These are phyloP conservation scores for Ophiostoma sp. DNA, from an alignment of 2,329 filamentous ascomycete genomes.

Conservation along the genomic window DNA sequence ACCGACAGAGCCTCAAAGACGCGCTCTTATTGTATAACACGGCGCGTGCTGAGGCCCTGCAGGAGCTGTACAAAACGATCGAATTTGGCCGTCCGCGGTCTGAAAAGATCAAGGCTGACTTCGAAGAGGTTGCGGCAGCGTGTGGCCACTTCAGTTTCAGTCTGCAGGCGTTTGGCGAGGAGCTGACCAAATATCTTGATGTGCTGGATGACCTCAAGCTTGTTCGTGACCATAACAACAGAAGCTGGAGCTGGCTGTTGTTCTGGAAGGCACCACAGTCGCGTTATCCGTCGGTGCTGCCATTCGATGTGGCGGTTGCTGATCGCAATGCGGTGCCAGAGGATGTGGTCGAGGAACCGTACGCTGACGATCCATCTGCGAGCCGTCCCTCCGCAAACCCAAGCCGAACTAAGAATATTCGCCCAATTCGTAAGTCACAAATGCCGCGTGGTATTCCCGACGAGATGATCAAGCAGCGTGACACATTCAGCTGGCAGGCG, in stretches of 20 bases:
- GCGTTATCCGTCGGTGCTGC: constrained; percentile 28
- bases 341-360: constrained; percentile 8
- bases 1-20: constrained; percentile 71
- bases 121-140: constrained; percentile 95
- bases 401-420: constrained; percentile 34
- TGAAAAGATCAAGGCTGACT: constrained; percentile 78
- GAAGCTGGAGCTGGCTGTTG: constrained; percentile 78
- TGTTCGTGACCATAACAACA: constrained; percentile 54
- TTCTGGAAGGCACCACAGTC: constrained; percentile 55
- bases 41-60: constrained; percentile 69
- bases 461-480: constrained; percentile 47
- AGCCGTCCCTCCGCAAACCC: not conserved
- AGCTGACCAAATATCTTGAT: constrained; percentile 76
- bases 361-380: not conserved
- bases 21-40: constrained; percentile 74
- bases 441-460: constrained; percentile 53
- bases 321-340: not conserved
- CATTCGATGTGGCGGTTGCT: constrained; percentile 32
- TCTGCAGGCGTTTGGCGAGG: constrained; percentile 82
- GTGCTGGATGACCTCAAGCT: constrained; percentile 82
- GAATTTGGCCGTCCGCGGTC: constrained; percentile 64
- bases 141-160: constrained; percentile 96
- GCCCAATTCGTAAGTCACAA: constrained; percentile 49
- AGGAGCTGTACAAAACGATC: constrained; percentile 73
- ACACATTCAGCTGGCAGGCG: constrained; percentile 54